Conservation (phyloP, 768 basidiomycete genomes). For the Leccinum subgranulosum region DNA sequence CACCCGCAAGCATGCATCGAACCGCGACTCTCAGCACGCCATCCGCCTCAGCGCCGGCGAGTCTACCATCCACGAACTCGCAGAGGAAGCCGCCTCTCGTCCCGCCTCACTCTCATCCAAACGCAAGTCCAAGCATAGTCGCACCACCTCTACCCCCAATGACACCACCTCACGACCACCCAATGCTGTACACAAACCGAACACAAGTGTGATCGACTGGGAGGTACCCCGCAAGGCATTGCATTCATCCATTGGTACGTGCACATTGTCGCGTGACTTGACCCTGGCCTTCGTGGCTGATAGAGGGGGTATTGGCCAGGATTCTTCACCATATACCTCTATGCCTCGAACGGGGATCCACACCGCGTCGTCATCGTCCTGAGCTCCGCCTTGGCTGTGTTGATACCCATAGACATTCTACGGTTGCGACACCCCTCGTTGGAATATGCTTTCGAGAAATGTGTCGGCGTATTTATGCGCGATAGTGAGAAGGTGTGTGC, state of each 20-base stretch:
- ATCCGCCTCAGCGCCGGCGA: conserved; percentile 9
- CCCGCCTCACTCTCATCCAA: conserved; percentile 12
- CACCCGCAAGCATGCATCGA: conserved; percentile 21
- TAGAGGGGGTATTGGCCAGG: conserved; percentile 36
- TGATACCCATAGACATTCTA: conserved; percentile 72
- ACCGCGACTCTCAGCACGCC: conserved; percentile 23
- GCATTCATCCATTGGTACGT: conserved; percentile 85
- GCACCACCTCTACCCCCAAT: conserved; percentile 5
- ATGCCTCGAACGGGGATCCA: conserved; percentile 46
- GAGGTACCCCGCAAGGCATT: conserved; percentile 87
- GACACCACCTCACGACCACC: conserved; percentile 4
- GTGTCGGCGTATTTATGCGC: conserved; percentile 83
- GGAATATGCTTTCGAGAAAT: conserved; percentile 65
- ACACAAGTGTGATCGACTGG: conserved; percentile 55
- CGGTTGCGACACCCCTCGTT: conserved; percentile 65
- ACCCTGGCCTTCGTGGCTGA: conserved; percentile 2
- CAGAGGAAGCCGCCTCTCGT: conserved; percentile 20
- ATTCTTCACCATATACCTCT: conserved; percentile 61
- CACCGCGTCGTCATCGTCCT: conserved; percentile 58
- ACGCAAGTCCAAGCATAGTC: conserved; percentile 16
- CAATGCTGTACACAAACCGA: conserved; percentile 9
- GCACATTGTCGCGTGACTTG: conserved; percentile 1
- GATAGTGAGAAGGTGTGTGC: conserved; percentile 71
- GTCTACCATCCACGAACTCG: conserved; percentile 23
- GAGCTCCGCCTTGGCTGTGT: conserved; percentile 60